These are phyloP conservation scores for Ceratocystis harringtonii DNA, from an alignment of 2,329 filamentous ascomycete genomes.

Conservation along the genomic window DNA sequence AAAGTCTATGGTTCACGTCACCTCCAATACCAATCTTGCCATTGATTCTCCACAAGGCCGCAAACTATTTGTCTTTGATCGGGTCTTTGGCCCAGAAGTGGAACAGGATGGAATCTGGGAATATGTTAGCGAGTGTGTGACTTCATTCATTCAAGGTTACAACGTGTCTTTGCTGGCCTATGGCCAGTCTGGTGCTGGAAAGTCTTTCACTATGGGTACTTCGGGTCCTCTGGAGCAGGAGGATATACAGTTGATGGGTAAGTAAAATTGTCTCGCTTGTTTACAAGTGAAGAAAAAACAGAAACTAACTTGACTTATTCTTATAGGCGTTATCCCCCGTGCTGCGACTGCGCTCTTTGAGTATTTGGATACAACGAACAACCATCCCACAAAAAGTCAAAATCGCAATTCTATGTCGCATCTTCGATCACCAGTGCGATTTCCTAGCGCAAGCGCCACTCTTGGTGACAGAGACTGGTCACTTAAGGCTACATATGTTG, in stretches of 20 bases:
- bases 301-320: conserved; percentile 9
- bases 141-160: conserved; percentile 85
- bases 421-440: conserved; percentile 63
- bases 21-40: conserved; percentile 65
- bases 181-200: conserved; percentile 91
- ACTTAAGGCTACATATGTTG: conserved; percentile 82
- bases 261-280: conserved; percentile 24
- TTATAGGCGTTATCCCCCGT: conserved; percentile 77
- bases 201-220: conserved; percentile 98
- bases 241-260: conserved; percentile 62
- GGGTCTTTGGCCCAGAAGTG: conserved; percentile 73
- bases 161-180: conserved; percentile 97
- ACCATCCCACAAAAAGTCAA: conserved; percentile 30
- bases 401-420: conserved; percentile 59
- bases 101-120: conserved; percentile 87
- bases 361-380: conserved; percentile 52
- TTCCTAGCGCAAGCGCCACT: conserved; percentile 39
- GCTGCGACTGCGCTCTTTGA: conserved; percentile 80
- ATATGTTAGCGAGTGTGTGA: conserved; percentile 79
- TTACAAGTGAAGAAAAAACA: neutral
- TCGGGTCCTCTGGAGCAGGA: conserved; percentile 67
- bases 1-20: conserved; percentile 79
- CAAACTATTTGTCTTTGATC: conserved; percentile 93
- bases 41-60: conserved; percentile 86
- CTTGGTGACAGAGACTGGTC: conserved; percentile 67